Evolutionary conservation across 257 asterid genomes (phyloP).

Genomic region (Striga asiatica): DNA sequence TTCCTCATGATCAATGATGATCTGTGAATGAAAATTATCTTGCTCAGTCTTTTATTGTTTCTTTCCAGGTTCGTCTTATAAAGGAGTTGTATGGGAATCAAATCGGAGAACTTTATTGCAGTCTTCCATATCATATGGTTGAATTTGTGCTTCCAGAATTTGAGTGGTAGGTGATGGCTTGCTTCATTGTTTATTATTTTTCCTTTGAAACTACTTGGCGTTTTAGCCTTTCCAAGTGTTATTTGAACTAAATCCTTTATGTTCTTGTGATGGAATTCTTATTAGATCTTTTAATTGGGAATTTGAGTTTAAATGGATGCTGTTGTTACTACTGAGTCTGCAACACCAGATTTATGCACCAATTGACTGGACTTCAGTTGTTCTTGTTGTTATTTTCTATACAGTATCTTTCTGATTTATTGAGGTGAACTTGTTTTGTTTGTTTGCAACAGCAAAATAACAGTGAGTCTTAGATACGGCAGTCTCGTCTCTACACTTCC

Average conservation of each 20-base stretch:
- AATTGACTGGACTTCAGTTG: no score
- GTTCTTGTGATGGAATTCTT: no score
- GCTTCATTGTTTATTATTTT: slow-evolving; percentile 7
- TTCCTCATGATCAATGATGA: slow-evolving; percentile 1
- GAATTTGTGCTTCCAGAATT: slow-evolving; percentile 68
- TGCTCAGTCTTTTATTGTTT: slow-evolving; percentile 14
- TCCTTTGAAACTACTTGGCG: background rate
- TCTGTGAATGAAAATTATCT: slow-evolving; percentile 5
- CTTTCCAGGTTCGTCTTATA: slow-evolving; percentile 76
- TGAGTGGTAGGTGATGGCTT: slow-evolving; percentile 52
- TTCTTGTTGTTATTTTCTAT: no score
- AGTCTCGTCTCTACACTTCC: slow-evolving; percentile 76
- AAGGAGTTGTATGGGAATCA: slow-evolving; percentile 97
- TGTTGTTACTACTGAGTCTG: no score
- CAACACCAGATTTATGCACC: no score
- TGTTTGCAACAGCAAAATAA: slow-evolving; percentile 56
- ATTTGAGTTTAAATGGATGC: no score
- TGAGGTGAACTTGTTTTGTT: background rate
- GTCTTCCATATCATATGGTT: slow-evolving; percentile 81
- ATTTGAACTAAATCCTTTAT: no score
- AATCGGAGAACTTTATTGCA: slow-evolving; percentile 76
- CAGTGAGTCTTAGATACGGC: slow-evolving; percentile 68
- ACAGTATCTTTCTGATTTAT: no score
- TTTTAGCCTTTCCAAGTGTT: background rate
- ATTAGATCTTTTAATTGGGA: no score